Evolutionary conservation across 23 red algal genomes (phyloP), one percentile per base, ranked within the genome.

Genomic region (Gracilaria domingensis): DNA sequence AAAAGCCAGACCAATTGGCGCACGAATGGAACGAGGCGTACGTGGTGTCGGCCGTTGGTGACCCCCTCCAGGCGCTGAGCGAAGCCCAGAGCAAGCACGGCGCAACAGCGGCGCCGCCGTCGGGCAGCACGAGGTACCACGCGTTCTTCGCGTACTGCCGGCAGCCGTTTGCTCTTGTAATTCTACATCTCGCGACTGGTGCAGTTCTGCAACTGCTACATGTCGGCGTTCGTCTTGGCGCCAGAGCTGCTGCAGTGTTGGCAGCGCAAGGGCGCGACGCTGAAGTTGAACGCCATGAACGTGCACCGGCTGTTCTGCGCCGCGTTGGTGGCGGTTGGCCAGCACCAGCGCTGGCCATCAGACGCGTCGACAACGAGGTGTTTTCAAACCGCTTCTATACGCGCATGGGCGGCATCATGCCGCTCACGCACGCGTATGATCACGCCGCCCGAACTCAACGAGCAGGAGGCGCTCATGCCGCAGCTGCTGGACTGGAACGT

Each of bases 371-470:
- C 72, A 90, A 97, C 79, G 87, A 94, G 65, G 77, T 94, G 38
- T 91, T 87, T 39, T 88, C 84, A 18, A 97, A 97, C 80, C 78
- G 62, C 17, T 88, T 93, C 75, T 97, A 93, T 75, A 90, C 90
- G 17, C 51, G 64, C 23, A 86, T 97, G 32, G 95, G 77, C 38
- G 95, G 95, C 0, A 74, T 97, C 36, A n/a, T n/a, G n/a, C n/a
- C n/a, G n/a, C n/a, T n/a, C n/a, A n/a, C n/a, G n/a, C n/a, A n/a
- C n/a, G n/a, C n/a, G n/a, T n/a, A n/a, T n/a, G n/a, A n/a, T n/a
- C n/a, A 81, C 79, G 5, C 13, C 72, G 0, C 42, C 49, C 48
- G 95, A 97, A 37, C 60, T 97, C 60, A 97, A 97, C 64, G 34
- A 59, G 11, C 87, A 93, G 23, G 95, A 97, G 67, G 24, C 49